Conservation (phyloP, 2,329 filamentous ascomycete genomes). For the Cordyceps tenuipes region DNA sequence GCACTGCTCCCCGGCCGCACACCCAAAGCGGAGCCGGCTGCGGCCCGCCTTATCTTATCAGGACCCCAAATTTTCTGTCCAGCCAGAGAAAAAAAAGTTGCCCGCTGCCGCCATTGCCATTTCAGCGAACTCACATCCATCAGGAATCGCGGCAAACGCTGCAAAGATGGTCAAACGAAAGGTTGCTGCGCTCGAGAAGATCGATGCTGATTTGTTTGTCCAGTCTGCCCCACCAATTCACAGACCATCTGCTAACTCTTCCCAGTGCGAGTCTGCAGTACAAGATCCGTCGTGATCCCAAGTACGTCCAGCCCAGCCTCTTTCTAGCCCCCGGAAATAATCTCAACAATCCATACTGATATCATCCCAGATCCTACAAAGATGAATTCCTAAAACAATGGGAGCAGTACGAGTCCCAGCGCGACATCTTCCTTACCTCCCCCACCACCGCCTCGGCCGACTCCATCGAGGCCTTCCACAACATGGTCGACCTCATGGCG, state of each 20-base stretch:
- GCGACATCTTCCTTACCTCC: constrained; percentile 82
- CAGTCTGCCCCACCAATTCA: background rate
- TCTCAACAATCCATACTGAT: background rate
- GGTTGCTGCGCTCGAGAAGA: constrained; percentile 86
- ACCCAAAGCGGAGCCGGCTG: background rate
- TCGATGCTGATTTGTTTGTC: constrained; percentile 75
- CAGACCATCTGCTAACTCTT: constrained; percentile 20
- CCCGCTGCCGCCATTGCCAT: background rate
- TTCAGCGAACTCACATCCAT: background rate
- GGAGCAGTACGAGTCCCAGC: constrained; percentile 83
- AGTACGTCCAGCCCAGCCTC: constrained; percentile 37
- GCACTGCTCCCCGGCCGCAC: no score
- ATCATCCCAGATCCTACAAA: constrained; percentile 60
- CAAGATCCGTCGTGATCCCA: constrained; percentile 81
- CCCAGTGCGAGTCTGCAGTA: constrained; percentile 75
- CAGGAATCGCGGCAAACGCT: background rate
- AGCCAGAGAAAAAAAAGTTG: constrained; percentile 8
- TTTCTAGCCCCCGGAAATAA: background rate
- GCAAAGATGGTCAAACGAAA: constrained; percentile 74
- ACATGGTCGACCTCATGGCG: constrained; percentile 86
- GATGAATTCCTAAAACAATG: constrained; percentile 85
- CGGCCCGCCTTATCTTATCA: constrained; percentile 8
- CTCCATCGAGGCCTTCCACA: constrained; percentile 75
- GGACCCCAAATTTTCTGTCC: constrained; percentile 8
- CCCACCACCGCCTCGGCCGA: constrained; percentile 70